Conservation (phyloP, 257 asterid genomes). For the Ilex asprella region DNA sequence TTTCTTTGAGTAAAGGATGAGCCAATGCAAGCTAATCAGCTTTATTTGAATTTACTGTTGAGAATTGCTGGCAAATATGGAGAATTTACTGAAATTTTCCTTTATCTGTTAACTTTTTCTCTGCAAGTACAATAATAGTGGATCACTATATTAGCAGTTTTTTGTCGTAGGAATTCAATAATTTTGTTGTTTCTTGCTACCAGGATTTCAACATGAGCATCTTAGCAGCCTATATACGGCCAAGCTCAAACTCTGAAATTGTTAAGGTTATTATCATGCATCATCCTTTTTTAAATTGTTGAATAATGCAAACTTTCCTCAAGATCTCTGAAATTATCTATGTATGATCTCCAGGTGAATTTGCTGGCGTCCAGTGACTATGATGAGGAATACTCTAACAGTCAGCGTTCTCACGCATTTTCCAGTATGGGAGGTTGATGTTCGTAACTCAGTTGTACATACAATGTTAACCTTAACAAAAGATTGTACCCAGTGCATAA, state of each 20-base stretch:
- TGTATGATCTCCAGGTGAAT: conserved; percentile 50
- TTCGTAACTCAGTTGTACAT: conserved; percentile 3
- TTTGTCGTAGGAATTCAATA: not conserved
- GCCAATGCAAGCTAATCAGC: not conserved
- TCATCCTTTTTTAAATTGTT: conserved; percentile 1
- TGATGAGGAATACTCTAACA: conserved; percentile 35
- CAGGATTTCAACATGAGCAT: conserved; percentile 88
- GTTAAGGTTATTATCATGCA: conserved; percentile 48
- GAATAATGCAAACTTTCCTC: not conserved
- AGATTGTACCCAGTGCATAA: no score
- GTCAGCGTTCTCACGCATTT: conserved; percentile 30
- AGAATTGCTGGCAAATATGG: not conserved
- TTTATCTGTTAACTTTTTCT: not conserved
- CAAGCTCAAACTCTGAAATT: conserved; percentile 77
- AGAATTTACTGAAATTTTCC: not conserved
- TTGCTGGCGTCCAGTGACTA: conserved; percentile 50
- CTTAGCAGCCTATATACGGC: conserved; percentile 79
- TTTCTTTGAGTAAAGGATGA: not conserved
- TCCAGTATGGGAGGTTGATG: conserved; percentile 66
- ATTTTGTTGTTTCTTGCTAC: conserved; percentile 17
- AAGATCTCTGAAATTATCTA: conserved; percentile 14
- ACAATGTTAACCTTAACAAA: no score
- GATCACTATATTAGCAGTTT: not conserved
- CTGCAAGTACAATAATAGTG: conserved; percentile 1
- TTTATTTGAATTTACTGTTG: not conserved